These are phyloP conservation scores for Rhododendron williamsianum DNA, from an alignment of 148 eudicot genomes.

Conservation along the genomic window DNA sequence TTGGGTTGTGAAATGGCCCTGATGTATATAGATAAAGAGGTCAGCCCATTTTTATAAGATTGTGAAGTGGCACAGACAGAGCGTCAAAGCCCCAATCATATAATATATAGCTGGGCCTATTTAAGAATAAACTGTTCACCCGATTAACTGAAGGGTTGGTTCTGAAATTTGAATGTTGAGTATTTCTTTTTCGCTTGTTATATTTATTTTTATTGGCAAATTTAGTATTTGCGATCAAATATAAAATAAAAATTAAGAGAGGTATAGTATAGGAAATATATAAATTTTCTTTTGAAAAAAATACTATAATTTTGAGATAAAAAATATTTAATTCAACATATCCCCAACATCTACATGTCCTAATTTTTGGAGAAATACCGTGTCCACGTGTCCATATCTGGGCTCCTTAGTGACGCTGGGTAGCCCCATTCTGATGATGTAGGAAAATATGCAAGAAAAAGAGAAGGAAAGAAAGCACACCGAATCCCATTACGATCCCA, in stretches of 20 bases:
- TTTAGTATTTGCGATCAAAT: neutral
- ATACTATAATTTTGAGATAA: too few species aligned
- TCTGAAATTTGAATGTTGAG: too few species aligned
- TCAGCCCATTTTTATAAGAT: neutral
- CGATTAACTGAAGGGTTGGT: neutral
- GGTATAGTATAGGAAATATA: neutral
- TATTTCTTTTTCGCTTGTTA: too few species aligned
- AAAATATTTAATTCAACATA: neutral
- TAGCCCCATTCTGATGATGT: neutral
- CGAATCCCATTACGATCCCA: neutral
- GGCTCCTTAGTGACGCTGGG: too few species aligned
- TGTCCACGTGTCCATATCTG: neutral
- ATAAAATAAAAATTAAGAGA: neutral
- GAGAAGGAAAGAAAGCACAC: neutral
- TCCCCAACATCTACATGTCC: neutral
- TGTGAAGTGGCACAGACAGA: neutral
- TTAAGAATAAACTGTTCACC: neutral
- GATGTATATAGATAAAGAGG: neutral
- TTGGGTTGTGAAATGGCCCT: neutral
- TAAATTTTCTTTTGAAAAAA: neutral
- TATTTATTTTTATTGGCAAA: neutral
- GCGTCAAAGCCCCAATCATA: neutral
- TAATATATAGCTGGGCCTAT: neutral
- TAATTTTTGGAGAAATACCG: neutral
- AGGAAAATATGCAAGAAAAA: neutral